Percentiles rank a stretch among this genome's conserved stretches.
These are phyloP conservation scores for Dictyostelium brefeldianum DNA, from an alignment of 78 protist genomes.

Conservation along the genomic window DNA sequence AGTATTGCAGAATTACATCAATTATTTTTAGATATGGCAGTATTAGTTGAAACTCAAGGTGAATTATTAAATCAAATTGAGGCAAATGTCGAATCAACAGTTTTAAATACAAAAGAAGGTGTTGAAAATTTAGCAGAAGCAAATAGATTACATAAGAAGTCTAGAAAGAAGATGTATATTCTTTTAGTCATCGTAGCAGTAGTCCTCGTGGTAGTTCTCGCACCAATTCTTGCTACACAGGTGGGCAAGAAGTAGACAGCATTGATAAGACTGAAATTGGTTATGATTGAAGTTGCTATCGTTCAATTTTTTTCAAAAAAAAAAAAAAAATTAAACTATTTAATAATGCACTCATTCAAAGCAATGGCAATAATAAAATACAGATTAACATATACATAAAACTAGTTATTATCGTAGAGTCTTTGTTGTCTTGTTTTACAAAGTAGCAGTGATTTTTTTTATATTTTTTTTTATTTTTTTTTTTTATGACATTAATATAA, in stretches of 20 bases:
- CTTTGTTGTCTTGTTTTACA: too few species aligned
- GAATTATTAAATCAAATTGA: constrained; percentile 90
- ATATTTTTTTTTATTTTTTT: too few species aligned
- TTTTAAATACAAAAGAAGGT: constrained; percentile 82
- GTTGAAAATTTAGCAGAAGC: constrained; percentile 88
- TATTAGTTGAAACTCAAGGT: constrained; percentile 88
- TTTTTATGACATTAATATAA: too few species aligned
- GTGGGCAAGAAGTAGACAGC: neutral
- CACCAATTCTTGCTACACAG: constrained; percentile 32
- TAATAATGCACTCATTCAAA: too few species aligned
- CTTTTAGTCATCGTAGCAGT: constrained; percentile 58
- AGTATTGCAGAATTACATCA: constrained; percentile 91
- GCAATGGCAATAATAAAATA: too few species aligned
- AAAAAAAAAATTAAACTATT: too few species aligned
- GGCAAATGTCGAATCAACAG: constrained; percentile 82
- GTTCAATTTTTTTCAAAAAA: too few species aligned
- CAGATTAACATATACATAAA: too few species aligned
- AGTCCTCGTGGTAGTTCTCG: constrained; percentile 58
- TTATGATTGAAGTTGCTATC: too few species aligned
- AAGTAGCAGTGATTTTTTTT: too few species aligned
- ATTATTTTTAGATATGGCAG: constrained; percentile 91
- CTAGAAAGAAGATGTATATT: constrained; percentile 78
- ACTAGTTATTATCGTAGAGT: too few species aligned
- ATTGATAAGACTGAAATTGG: too few species aligned
- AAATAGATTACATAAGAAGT: constrained; percentile 57